These are phyloP conservation scores for Coleophoma cylindrospora DNA, from an alignment of 2,329 filamentous ascomycete genomes.

Conservation along the genomic window DNA sequence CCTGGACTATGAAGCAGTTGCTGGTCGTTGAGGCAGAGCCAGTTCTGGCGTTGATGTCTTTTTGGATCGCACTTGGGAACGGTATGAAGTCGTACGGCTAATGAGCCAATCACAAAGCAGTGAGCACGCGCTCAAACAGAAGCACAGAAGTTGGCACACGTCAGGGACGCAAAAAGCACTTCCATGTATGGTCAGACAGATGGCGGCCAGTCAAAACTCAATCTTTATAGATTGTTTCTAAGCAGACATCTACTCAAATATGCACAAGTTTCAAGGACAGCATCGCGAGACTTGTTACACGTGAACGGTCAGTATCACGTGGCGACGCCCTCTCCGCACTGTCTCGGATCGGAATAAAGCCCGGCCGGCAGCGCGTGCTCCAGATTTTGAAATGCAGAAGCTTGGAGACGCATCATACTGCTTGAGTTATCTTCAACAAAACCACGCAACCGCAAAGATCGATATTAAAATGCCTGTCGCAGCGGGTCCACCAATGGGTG, in stretches of 20 bases:
- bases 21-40: neutral
- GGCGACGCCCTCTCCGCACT: neutral
- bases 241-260: no score
- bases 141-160: no score
- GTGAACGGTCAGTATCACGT: no score
- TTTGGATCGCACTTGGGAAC: neutral
- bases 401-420: neutral
- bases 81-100: conserved; percentile 1
- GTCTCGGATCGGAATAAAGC: neutral
- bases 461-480: conserved; percentile 34
- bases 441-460: neutral
- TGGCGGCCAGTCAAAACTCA: no score
- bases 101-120: neutral
- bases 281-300: no score
- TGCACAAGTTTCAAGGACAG: no score
- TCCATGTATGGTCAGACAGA: neutral
- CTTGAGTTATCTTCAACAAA: neutral
- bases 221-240: no score
- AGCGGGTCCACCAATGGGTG: conserved; percentile 43
- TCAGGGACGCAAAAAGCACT: neutral
- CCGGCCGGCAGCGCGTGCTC: no score
- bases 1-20: neutral
- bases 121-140: no score
- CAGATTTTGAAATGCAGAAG: neutral
- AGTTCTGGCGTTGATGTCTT: neutral